Conservation (phyloP, 2,329 filamentous ascomycete genomes). For the Pestalotiopsis sp. region DNA sequence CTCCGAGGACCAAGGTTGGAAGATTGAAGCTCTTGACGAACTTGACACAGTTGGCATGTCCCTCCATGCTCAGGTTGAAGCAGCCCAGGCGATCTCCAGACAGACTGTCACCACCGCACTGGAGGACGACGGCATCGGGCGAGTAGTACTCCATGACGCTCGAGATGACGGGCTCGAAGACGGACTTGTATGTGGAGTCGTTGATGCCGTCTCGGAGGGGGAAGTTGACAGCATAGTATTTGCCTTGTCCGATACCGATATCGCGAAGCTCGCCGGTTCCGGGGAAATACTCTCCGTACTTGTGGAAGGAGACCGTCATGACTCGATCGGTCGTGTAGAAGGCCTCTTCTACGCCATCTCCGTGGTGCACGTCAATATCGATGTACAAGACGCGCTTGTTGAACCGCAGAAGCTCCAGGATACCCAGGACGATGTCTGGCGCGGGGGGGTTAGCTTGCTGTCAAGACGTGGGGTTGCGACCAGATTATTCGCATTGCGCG, state of each 20-base stretch:
- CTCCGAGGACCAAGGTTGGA: constrained; percentile 90
- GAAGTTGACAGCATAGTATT: constrained; percentile 89
- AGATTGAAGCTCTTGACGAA: constrained; percentile 86
- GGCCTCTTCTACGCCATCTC: constrained; percentile 89
- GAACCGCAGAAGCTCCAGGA: constrained; percentile 86
- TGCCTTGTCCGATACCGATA: constrained; percentile 84
- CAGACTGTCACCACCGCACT: constrained; percentile 93
- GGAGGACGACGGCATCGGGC: constrained; percentile 89
- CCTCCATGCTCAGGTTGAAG: constrained; percentile 97
- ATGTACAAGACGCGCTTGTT: constrained; percentile 97
- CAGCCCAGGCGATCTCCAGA: constrained; percentile 93
- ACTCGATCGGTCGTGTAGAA: constrained; percentile 93
- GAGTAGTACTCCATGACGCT: constrained; percentile 86
- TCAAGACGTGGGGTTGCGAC: background rate
- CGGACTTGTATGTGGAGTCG: constrained; percentile 83
- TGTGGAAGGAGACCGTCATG: constrained; percentile 93
- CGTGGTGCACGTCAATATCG: constrained; percentile 93
- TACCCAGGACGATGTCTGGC: constrained; percentile 92
- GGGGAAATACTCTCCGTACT: constrained; percentile 95
- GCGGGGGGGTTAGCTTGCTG: constrained; percentile 49
- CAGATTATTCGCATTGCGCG: background rate
- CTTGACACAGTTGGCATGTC: constrained; percentile 91
- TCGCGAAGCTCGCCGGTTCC: constrained; percentile 87
- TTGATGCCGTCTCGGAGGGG: constrained; percentile 91
- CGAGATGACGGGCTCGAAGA: constrained; percentile 89